Base-by-base conservation (phyloP, 257 asterid genomes). In the Nicotiana benthamiana region DNA sequence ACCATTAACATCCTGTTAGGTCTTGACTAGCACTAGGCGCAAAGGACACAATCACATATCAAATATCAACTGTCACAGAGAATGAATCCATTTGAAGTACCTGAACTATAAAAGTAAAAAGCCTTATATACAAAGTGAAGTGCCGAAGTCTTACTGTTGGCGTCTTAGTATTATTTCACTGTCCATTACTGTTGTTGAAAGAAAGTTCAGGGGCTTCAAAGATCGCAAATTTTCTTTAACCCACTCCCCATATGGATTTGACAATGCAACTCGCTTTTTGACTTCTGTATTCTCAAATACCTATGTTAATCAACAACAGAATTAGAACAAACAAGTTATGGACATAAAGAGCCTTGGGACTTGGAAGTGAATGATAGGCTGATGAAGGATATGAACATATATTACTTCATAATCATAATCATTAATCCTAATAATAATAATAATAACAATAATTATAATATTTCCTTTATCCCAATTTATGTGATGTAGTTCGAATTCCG, bases 251-350 rank as follows among this genome's bases (percentile, higher is more conserved):
- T 92, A 96, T 75, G 99, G 99, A 85, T 88, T 84, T 40, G 86
- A 84, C 65, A 87, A 87, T 34, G 99, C 97, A 80, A 94, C 91
- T 88, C 97, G 91, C 86, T 87, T 92, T 89, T 96, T 96, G 59
- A 96, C 99, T 85, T 96, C 98, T 52, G 98, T 91, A 83, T 96
- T 96, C 86, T 96, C 99, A 80, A 86, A 94, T 51, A 96, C 99
- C 99, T 96, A 81, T 46, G 34, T 32, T 61, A 61, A 75, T 82
- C 77, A 60, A 11, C 17, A 80, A 65, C 66, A 61, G 28, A 79
- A 60, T 57, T 61, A 20, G 27, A 61, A 61, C 18, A 79, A 59
- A 79, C 36, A 79, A 79, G 64, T 26, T 9, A 51, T 22, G 65
- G 53, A 11, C 82, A 79, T 28, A 43, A 48, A 79, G 26, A 26